Evolutionary conservation across 176 grass and related monocot species (phyloP).

Genomic region (Pharus latifolius): DNA sequence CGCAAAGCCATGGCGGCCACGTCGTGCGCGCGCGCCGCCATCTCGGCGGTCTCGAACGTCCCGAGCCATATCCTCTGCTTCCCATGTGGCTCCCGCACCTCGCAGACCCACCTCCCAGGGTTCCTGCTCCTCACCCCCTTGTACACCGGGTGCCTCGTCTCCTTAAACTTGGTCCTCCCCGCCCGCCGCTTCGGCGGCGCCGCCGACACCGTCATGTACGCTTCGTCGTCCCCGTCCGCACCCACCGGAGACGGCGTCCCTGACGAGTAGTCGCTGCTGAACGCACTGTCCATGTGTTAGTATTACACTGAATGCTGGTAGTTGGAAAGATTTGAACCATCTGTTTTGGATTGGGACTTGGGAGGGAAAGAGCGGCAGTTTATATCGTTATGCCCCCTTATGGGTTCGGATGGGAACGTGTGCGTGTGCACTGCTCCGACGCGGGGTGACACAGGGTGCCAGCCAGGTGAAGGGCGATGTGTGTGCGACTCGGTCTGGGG

Average conservation of each 20-base stretch:
- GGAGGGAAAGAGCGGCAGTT: slow-evolving; percentile 4
- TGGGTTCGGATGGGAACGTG: not conserved
- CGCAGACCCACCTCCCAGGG: slow-evolving; percentile 65
- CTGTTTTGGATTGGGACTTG: not conserved
- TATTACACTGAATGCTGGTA: not conserved
- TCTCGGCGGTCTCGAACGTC: slow-evolving; percentile 74
- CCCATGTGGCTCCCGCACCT: slow-evolving; percentile 59
- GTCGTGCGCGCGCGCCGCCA: slow-evolving; percentile 82
- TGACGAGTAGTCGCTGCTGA: slow-evolving; percentile 1
- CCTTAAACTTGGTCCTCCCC: slow-evolving; percentile 65
- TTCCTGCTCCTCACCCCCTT: slow-evolving; percentile 56
- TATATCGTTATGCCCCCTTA: slow-evolving; percentile 6
- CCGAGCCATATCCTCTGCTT: slow-evolving; percentile 62
- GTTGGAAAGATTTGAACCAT: not conserved
- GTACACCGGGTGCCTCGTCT: slow-evolving; percentile 76
- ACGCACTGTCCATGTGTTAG: not conserved
- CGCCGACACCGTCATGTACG: slow-evolving; percentile 53
- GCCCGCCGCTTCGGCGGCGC: slow-evolving; percentile 58
- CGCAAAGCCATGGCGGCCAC: slow-evolving; percentile 68
- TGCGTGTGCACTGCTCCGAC: slow-evolving; percentile 5
- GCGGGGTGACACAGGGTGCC: slow-evolving; percentile 19
- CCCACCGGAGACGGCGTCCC: not conserved
- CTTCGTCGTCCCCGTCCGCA: slow-evolving; percentile 25
- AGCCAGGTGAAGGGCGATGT: slow-evolving; percentile 16
- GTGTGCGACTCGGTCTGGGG: not conserved